These are phyloP conservation scores for Physcomitrellopsis africana DNA, from an alignment of 225 moss, liverwort and hornwort species.

Conservation along the genomic window DNA sequence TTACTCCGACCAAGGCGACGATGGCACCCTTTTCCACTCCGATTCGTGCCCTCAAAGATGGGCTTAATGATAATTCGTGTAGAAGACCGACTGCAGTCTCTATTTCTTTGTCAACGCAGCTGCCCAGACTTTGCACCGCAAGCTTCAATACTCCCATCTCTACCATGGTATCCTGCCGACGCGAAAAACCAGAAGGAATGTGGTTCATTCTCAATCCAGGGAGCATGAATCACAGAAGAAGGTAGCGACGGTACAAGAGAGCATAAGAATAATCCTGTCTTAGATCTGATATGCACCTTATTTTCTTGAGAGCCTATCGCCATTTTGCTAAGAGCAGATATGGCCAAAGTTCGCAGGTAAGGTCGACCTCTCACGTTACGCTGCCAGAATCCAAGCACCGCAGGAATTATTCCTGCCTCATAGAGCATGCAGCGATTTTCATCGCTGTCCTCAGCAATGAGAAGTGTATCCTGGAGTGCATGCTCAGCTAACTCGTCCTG, in stretches of 20 bases:
- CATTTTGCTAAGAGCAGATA: constrained; percentile 37
- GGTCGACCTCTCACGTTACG: constrained; percentile 25
- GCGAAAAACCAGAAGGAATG: not conserved
- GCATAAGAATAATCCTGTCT: too few relatives aligned
- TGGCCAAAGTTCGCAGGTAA: constrained; percentile 31
- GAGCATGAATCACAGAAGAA: not conserved
- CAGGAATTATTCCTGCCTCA: constrained; percentile 36
- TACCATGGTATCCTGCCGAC: constrained; percentile 30
- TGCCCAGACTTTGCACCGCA: constrained; percentile 35
- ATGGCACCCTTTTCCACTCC: constrained; percentile 32
- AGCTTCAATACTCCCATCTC: constrained; percentile 37
- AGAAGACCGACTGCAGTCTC: constrained; percentile 33
- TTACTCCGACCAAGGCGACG: constrained; percentile 14
- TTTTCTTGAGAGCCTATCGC: constrained; percentile 30
- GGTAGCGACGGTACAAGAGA: too few relatives aligned
- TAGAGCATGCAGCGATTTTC: constrained; percentile 33
- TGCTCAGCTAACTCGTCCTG: constrained; percentile 33
- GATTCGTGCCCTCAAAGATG: constrained; percentile 23
- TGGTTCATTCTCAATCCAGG: not conserved
- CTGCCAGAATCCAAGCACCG: constrained; percentile 40
- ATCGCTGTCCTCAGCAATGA: constrained; percentile 32
- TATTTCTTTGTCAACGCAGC: constrained; percentile 29
- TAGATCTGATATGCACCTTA: constrained; percentile 24
- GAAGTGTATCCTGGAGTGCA: constrained; percentile 29
- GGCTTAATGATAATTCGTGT: constrained; percentile 31